A percentile compares a stretch with the other conserved stretches of the same genome.
phyloP scores from a whole-genome alignment of 2,329 filamentous ascomycete species.

The Cryphonectria carpinicola region DNA sequence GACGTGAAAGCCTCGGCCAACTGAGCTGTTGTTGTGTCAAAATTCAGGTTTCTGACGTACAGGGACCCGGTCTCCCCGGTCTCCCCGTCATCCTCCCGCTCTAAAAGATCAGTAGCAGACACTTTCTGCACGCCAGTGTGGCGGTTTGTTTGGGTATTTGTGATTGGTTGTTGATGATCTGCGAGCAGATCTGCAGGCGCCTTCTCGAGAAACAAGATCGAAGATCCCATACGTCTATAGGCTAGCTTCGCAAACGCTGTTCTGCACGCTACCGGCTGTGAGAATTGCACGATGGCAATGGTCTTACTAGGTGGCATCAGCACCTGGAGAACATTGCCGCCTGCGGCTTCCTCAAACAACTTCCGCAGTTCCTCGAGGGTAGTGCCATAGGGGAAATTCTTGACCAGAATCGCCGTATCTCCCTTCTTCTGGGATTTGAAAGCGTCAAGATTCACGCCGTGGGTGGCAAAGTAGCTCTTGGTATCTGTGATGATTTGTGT shows the following conservation, averaged over 20 bases:
- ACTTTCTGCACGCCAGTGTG: conserved; percentile 60
- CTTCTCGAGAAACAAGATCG: conserved; percentile 90
- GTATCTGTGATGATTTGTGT: conserved; percentile 96
- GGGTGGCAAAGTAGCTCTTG: conserved; percentile 84
- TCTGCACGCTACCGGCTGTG: conserved; percentile 76
- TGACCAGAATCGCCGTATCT: conserved; percentile 86
- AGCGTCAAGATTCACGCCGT: conserved; percentile 88
- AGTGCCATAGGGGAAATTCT: conserved; percentile 90
- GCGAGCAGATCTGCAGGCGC: conserved; percentile 82
- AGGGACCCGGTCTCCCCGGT: conserved; percentile 75
- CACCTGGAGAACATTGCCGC: conserved; percentile 78
- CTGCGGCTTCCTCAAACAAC: conserved; percentile 73
- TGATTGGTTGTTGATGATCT: conserved; percentile 37
- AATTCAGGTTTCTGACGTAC: conserved; percentile 94
- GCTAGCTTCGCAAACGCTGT: conserved; percentile 83
- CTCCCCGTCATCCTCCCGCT: conserved; percentile 56
- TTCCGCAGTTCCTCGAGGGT: conserved; percentile 76
- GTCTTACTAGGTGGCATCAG: conserved; percentile 92
- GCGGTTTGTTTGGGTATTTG: conserved; percentile 40
- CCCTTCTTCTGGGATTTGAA: conserved; percentile 87
- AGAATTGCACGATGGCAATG: conserved; percentile 91
- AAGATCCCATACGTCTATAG: conserved; percentile 89
- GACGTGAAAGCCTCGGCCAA: conserved; percentile 78
- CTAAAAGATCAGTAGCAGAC: conserved; percentile 71
- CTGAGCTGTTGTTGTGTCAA: conserved; percentile 77